These are phyloP conservation scores for Podospora sp. DNA, from an alignment of 495 filamentous ascomycete genomes.

Conservation along the genomic window DNA sequence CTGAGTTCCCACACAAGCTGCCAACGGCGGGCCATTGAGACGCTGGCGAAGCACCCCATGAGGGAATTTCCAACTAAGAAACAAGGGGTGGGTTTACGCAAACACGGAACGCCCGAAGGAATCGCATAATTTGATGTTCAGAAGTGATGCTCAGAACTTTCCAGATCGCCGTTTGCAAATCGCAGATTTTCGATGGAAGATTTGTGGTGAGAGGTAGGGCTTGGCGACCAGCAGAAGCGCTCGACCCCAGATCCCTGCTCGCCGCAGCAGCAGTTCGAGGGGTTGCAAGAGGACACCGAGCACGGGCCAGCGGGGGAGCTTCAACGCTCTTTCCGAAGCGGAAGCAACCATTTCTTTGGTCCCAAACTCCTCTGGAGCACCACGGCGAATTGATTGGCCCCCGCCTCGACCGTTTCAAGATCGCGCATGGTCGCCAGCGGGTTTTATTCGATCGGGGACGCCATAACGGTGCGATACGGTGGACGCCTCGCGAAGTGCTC, in stretches of 20 bases:
- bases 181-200: conserved; percentile 3
- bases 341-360: conserved; percentile 21
- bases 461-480: too few species aligned
- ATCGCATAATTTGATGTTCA: neutral
- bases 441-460: conserved; percentile 2
- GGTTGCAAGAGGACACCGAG: neutral
- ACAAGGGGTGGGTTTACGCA: neutral
- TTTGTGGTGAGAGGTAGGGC: conserved; percentile 12
- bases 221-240: conserved; percentile 9
- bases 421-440: neutral
- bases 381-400: conserved; percentile 30
- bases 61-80: neutral
- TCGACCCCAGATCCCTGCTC: conserved; percentile 23
- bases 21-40: neutral
- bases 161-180: conserved; percentile 12
- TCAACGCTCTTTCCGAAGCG: conserved; percentile 18
- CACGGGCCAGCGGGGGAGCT: conserved; percentile 23
- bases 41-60: neutral
- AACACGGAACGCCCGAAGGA: neutral
- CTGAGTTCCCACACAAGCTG: neutral
- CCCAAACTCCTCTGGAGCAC: neutral
- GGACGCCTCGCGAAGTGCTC: too few species aligned
- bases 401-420: conserved; percentile 19
- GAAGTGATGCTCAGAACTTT: conserved; percentile 14
- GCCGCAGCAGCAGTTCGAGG: neutral